Base-by-base conservation (phyloP, 129 eudicot genomes). In the Solidago caesia region DNA sequence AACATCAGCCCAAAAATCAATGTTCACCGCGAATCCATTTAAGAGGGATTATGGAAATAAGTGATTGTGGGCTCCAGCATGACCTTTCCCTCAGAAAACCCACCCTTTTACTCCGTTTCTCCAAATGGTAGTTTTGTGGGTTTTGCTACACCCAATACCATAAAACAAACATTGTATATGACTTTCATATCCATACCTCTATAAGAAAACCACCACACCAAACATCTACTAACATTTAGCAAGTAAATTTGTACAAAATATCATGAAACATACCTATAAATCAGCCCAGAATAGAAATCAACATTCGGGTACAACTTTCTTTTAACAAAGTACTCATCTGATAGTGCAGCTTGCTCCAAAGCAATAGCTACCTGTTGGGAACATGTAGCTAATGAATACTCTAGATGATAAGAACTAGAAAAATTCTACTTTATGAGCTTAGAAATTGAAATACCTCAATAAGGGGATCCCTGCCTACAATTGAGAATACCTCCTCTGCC, bases 281-380 rank as follows among this genome's bases (percentile, higher is more conserved):
- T 95, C 64, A 95, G 82, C 1, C 97, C 99, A 52, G 99, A 95
- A 82, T 95, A 95, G 88, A 95, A 95, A 80, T 95, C 99, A 75
- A 95, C 99, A 81, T 95, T 95, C 33, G 99, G 99, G 85, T 95
- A 95, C 85, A 95, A 78, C 93, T 91, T 95, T 77, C 99, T 78
- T 78, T 95, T 89, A 21, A 91, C 89, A 82, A 95, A 95, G 72
- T 91, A 95, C 78, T 91, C 96, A 80, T 95, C 99, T 26, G 97
- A 85, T 39, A 95, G 78, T 68, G 99, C 99, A 79, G 99, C 99
- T 84, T 91, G 89, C 92, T 95, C 99, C 85, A 95, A 82, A 82
- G 99, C 99, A 82, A 95, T 84, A 60, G 99, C 99, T 25, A 95
- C 99, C 99, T 95, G 90, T 71, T 42, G 69, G 78, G 52, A 66